Conservation (phyloP, 768 basidiomycete genomes). For the Lactarius trivialis region DNA sequence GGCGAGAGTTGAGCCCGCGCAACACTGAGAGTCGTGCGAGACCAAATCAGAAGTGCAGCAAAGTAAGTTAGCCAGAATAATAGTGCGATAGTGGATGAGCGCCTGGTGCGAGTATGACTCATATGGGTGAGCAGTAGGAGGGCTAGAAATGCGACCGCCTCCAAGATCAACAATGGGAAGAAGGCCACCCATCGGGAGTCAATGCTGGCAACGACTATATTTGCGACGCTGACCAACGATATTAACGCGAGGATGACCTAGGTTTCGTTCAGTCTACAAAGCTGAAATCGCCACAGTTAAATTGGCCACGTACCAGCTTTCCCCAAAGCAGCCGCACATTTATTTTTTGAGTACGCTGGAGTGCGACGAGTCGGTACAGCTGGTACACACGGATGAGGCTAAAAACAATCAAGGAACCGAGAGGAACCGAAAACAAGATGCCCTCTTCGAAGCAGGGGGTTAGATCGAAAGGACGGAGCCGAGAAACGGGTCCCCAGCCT, state of each 20-base stretch:
- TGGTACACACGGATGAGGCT: constrained; percentile 35
- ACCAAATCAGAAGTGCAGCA: constrained; percentile 44
- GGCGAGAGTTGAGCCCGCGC: constrained; percentile 31
- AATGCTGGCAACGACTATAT: constrained; percentile 36
- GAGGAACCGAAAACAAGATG: constrained; percentile 48
- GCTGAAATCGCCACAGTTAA: background rate
- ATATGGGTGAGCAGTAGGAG: constrained; percentile 48
- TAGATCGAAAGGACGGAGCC: constrained; percentile 58
- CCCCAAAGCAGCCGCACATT: constrained; percentile 46
- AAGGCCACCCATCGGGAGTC: constrained; percentile 37
- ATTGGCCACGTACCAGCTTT: constrained; percentile 56
- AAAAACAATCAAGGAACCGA: constrained; percentile 41
- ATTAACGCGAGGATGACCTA: constrained; percentile 48
- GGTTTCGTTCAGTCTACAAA: background rate
- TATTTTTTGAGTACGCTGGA: constrained; percentile 34
- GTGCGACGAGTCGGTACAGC: constrained; percentile 27
- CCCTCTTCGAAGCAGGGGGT: constrained; percentile 82
- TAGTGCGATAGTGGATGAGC: constrained; percentile 66
- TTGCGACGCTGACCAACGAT: constrained; percentile 39
- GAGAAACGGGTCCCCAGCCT: constrained; percentile 61
- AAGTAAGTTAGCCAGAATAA: constrained; percentile 78
- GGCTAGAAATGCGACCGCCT: constrained; percentile 46
- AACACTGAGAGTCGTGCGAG: constrained; percentile 45
- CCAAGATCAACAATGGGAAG: constrained; percentile 48
- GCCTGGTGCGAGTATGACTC: constrained; percentile 65